Conservation (phyloP, 2,329 filamentous ascomycete species). For the Kalaharituber pfeilii region DNA sequence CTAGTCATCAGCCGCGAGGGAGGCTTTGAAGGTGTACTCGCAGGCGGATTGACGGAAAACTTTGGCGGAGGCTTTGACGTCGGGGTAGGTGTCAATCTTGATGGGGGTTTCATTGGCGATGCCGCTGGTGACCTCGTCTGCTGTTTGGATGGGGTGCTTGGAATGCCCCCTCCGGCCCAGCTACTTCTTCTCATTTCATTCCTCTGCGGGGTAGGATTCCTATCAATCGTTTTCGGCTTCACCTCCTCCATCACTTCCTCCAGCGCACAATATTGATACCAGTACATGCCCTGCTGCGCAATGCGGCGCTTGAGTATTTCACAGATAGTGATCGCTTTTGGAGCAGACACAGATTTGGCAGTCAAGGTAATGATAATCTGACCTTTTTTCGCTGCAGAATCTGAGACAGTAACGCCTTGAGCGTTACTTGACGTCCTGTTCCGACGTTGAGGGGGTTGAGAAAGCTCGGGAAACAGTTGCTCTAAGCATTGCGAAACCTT, state of each 20-base stretch:
- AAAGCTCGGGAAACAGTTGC: constrained; percentile 18
- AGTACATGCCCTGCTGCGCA: constrained; percentile 30
- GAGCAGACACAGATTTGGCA: constrained; percentile 30
- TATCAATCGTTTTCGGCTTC: constrained; percentile 29
- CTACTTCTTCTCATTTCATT: constrained; percentile 2
- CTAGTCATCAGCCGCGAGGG: not conserved
- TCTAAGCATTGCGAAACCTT: constrained; percentile 24
- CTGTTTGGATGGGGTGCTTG: not conserved
- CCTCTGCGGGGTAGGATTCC: constrained; percentile 8
- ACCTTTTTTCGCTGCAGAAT: constrained; percentile 15
- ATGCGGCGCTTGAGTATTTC: constrained; percentile 48
- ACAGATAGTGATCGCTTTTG: constrained; percentile 50
- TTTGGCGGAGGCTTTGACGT: not conserved
- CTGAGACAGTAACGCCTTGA: not conserved
- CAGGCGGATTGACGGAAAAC: not conserved
- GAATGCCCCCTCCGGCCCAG: constrained; percentile 9
- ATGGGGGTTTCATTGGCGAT: not conserved
- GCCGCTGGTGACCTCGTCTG: not conserved
- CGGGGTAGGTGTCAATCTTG: not conserved
- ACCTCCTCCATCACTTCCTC: constrained; percentile 23
- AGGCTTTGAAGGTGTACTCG: not conserved
- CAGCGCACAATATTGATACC: constrained; percentile 28
- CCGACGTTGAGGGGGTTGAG: not conserved
- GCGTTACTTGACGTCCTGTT: not conserved
- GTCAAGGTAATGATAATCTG: constrained; percentile 27